Base-by-base conservation (phyloP, 2,329 filamentous ascomycete species). In the Fusarium pseudocircinatum region DNA sequence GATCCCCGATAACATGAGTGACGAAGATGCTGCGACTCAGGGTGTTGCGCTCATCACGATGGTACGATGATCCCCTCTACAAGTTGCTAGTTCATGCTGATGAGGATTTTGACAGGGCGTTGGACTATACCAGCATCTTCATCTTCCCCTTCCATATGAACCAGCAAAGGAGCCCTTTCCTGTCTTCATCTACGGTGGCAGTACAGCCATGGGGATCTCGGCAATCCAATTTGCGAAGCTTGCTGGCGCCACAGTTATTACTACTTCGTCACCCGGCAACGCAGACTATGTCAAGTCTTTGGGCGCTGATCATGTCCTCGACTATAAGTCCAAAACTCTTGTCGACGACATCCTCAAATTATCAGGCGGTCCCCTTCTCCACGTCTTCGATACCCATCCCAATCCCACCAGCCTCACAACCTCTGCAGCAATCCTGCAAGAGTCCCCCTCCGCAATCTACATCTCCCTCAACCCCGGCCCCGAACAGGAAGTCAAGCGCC, bases 171-270 rank as follows among this genome's bases (percentile, higher is more conserved):
- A 82, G 18, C 76, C 81, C 24, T 76, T 82, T 43, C 78, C 83
- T 1, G 71, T 86, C 50, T 74, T 85, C 11, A 83, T 85, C 62
- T 84, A 85, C 40, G 85, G 84, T 43, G 84, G 83, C 18, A 87
- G 87, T 77, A 89, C 85, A 15, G 88, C 87, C 2, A 89, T 88
- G 4, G 86, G 85, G 78, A 86, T 88, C 30, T 86, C 88, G 49
- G 82, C 80, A 4, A 83, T 85, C 63, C 83, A 85, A 72, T 82
- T 77, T 56, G 81, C 82, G 50, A 82, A 81, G 63, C 73, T 80
- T 5, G 82, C 80, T 4, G 83, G 81, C 1, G 79, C 80, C 10
- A 73, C 57, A 10, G 81, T 85, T 1, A 75, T 83, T 18, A 71
- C 83, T 1, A 84, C 83, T 4, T 75, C 79, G 2, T 84, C 83